Evolutionary conservation across 495 filamentous ascomycete species (phyloP).

Genomic region (Lindgomyces ingoldianus): DNA sequence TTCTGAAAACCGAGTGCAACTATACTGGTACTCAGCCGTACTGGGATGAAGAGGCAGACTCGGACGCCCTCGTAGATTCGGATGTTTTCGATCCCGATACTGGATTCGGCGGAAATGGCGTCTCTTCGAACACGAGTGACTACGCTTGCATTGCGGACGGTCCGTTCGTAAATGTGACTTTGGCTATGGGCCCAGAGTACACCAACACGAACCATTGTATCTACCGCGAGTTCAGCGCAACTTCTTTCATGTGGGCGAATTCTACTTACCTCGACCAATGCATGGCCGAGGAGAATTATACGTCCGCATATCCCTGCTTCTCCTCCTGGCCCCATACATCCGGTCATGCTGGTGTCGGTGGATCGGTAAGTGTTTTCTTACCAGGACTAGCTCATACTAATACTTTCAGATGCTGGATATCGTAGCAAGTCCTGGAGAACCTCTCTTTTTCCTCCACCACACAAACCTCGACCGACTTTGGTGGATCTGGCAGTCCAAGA

Average conservation of each 20-base stretch:
- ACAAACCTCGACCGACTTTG: constrained; percentile 22
- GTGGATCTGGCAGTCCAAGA: constrained; percentile 19
- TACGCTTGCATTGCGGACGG: constrained; percentile 52
- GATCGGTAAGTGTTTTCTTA: constrained; percentile 20
- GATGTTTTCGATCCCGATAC: constrained; percentile 41
- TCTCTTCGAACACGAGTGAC: constrained; percentile 14
- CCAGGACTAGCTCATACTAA: neutral
- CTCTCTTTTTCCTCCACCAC: constrained; percentile 29
- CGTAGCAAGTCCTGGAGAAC: constrained; percentile 24
- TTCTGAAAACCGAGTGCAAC: constrained; percentile 44
- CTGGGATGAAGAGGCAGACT: constrained; percentile 52
- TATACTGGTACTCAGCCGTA: constrained; percentile 49
- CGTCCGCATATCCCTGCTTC: constrained; percentile 45
- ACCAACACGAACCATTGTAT: constrained; percentile 34
- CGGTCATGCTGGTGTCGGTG: constrained; percentile 48
- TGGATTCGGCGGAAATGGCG: constrained; percentile 52
- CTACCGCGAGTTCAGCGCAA: constrained; percentile 38
- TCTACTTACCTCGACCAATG: constrained; percentile 42
- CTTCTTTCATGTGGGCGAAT: constrained; percentile 23
- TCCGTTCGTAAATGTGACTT: constrained; percentile 46
- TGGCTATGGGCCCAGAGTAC: constrained; percentile 39
- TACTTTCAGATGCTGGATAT: constrained; percentile 18
- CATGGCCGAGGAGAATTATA: constrained; percentile 37
- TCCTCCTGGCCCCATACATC: constrained; percentile 46
- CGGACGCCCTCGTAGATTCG: constrained; percentile 43